Base-by-base conservation (phyloP, 495 filamentous ascomycete genomes). In the Filosporella fistucella region DNA sequence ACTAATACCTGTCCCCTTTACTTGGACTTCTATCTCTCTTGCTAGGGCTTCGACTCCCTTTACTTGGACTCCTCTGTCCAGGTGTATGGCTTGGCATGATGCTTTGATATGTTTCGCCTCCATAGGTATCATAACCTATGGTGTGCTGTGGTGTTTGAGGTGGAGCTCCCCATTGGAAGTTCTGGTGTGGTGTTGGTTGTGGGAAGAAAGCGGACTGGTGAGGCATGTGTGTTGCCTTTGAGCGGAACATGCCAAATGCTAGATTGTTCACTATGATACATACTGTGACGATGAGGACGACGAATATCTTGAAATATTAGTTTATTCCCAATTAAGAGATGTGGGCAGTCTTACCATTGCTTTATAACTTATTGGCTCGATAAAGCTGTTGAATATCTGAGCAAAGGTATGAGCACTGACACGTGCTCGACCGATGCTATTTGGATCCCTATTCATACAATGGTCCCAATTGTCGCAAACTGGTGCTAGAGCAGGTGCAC, bases 361-460 rank as follows among this genome's bases (percentile, higher is more conserved):
- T 63, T 91, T 89, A 61, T 77, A 83, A 42, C 77, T 82, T 32
- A 88, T 84, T 11, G 81, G 74, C 61, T 88, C 80, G 25, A 86
- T 74, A 54, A 87, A 86, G 47, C 66, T 70, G 55, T 86, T 86
- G 56, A 88, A 80, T 22, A 91, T 95, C 59, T 84, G 82, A 42
- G 83, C 91, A 73, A 89, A 88, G 0, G 85, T 89, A 30, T 78
- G 71, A n/a, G 87, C 86, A 36, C 74, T 79, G 24, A 91, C 71
- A 48, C 72, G 76, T 10, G 84, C 85, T 3, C 82, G 69, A 8
- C 78, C 84, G 18, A 89, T 77, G 45, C 74, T 74, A 13, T 70
- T 62, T 13, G 85, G 77, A 58, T 91, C 83, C 10, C 71, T 75
- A 42, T 86, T 76, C 91, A 96, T 96, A 62, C 93, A 98, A 3